A percentile compares a stretch with the other conserved stretches of the same genome.
Conservation (phyloP, 2,329 filamentous ascomycete species). For the Ceratocystis cacaofunesta region DNA sequence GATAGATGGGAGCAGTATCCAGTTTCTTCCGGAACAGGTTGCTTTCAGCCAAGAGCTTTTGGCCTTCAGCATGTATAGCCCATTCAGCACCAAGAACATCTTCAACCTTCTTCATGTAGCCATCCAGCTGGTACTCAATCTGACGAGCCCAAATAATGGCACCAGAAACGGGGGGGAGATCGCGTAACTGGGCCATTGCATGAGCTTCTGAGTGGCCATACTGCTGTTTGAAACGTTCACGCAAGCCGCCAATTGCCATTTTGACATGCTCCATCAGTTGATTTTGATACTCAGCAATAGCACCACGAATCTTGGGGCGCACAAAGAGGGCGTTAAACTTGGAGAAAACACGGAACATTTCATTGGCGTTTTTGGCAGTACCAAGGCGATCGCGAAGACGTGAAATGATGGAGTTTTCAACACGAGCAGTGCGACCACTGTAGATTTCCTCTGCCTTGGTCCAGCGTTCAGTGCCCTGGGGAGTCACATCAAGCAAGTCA, state of each 20-base stretch:
- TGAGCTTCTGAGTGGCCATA: conserved; percentile 97
- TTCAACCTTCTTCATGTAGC: conserved; percentile 98
- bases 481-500: conserved; percentile 81
- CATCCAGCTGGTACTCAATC: conserved; percentile 88
- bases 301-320: conserved; percentile 94
- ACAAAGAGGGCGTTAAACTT: conserved; percentile 99
- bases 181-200: conserved; percentile 92
- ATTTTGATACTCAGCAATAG: conserved; percentile 94
- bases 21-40: conserved; percentile 92
- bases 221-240: conserved; percentile 96
- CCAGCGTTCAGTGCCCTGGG: conserved; percentile 82
- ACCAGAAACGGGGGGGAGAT: conserved; percentile 87
- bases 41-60: conserved; percentile 83
- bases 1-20: conserved; percentile 83
- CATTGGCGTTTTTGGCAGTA: conserved; percentile 91
- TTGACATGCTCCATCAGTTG: conserved; percentile 98
- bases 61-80: conserved; percentile 85
- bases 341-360: conserved; percentile 99
- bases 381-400: conserved; percentile 81
- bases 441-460: conserved; percentile 89
- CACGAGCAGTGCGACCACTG: conserved; percentile 89
- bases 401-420: conserved; percentile 98
- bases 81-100: conserved; percentile 90
- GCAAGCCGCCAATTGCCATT: conserved; percentile 79
- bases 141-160: conserved; percentile 96